phyloP scores from a whole-genome alignment of 345 rosid species.

The Pistacia integerrima region DNA sequence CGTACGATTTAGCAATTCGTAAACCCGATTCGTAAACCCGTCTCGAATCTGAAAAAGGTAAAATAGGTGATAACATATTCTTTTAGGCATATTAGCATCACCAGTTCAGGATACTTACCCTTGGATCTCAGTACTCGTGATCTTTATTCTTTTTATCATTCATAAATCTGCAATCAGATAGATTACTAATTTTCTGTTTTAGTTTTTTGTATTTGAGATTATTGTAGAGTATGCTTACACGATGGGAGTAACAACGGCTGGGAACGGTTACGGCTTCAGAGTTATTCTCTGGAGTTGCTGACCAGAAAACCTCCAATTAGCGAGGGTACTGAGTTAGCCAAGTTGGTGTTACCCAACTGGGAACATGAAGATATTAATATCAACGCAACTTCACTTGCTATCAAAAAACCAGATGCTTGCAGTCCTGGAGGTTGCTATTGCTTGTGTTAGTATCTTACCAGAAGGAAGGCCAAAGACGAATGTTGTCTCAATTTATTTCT shows the following conservation, averaged over 20 bases:
- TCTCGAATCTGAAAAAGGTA: not conserved
- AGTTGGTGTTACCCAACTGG: constrained; percentile 69
- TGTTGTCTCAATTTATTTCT: too few species aligned
- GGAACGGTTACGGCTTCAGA: constrained; percentile 61
- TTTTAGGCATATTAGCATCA: too few species aligned
- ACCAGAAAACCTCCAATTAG: constrained; percentile 50
- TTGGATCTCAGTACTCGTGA: too few species aligned
- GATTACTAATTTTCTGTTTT: too few species aligned
- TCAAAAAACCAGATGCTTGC: constrained; percentile 73
- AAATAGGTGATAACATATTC: too few species aligned
- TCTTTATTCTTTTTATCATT: too few species aligned
- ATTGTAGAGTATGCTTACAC: constrained; percentile 80
- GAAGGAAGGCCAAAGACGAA: constrained; percentile 73
- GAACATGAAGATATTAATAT: too few species aligned
- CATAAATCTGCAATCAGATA: too few species aligned
- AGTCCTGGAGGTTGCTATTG: constrained; percentile 63
- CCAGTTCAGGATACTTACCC: too few species aligned
- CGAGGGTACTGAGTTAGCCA: constrained; percentile 66
- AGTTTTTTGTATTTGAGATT: too few species aligned
- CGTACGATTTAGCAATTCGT: not conserved
- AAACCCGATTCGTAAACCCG: not conserved
- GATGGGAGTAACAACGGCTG: constrained; percentile 78
- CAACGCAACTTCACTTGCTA: constrained; percentile 47
- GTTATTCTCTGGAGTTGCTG: not conserved
- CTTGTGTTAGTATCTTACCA: constrained; percentile 59